phyloP scores from a whole-genome alignment of 2,329 filamentous ascomycete genomes.

The Fusarium piperis region DNA sequence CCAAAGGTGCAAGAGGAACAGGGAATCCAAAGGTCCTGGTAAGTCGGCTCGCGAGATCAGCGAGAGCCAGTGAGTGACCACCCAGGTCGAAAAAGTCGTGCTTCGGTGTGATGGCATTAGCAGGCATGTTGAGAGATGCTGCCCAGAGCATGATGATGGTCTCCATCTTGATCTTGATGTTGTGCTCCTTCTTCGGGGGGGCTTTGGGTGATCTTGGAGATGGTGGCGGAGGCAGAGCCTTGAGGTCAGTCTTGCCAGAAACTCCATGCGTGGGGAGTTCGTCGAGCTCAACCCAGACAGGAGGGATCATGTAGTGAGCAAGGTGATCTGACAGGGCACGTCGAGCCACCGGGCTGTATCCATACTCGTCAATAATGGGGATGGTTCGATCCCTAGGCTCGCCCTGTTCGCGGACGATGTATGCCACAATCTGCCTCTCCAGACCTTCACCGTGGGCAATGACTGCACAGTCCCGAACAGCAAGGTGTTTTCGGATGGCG shows the following conservation, averaged over 20 bases:
- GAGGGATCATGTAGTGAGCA: constrained; percentile 85
- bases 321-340: constrained; percentile 72
- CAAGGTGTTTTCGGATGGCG: constrained; percentile 74
- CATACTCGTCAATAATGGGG: constrained; percentile 74
- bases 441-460: constrained; percentile 79
- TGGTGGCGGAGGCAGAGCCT: constrained; percentile 73
- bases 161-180: constrained; percentile 72
- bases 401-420: constrained; percentile 75
- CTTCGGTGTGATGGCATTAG: constrained; percentile 70
- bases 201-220: constrained; percentile 57
- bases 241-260: constrained; percentile 81
- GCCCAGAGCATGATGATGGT: constrained; percentile 79
- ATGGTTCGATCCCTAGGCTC: constrained; percentile 65
- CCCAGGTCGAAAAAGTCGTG: constrained; percentile 86
- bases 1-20: constrained; percentile 75
- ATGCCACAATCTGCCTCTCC: constrained; percentile 79
- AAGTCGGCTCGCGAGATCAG: constrained; percentile 76
- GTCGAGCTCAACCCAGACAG: constrained; percentile 78
- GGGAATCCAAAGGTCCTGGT: constrained; percentile 77
- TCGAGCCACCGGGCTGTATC: constrained; percentile 75
- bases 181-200: constrained; percentile 57
- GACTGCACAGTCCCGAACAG: constrained; percentile 77
- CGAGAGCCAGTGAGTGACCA: constrained; percentile 81
- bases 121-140: constrained; percentile 71
- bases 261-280: constrained; percentile 79